Evolutionary conservation across 2,329 filamentous ascomycete genomes (phyloP).

Genomic region (Botrytis cinerea): DNA sequence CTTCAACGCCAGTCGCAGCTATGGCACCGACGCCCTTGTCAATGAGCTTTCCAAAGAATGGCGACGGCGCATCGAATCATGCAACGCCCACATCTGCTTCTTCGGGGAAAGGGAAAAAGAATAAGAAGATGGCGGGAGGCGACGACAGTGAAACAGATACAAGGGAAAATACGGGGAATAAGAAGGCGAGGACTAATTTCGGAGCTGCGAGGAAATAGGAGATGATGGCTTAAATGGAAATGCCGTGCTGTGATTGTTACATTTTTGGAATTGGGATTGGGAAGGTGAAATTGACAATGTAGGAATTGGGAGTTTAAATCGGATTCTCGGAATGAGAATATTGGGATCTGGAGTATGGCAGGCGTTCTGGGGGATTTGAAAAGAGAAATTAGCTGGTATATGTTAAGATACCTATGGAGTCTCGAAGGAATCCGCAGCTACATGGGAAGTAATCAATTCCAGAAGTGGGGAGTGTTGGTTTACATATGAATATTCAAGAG

Average conservation of each 20-base stretch:
- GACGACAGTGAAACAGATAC: conserved; percentile 63
- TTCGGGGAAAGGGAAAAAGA: conserved; percentile 50
- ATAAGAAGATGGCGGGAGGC: conserved; percentile 51
- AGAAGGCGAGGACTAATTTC: conserved; percentile 41
- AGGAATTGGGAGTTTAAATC: conserved; percentile 14
- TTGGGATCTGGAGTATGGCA: not conserved
- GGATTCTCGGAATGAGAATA: not conserved
- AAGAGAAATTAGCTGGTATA: not conserved
- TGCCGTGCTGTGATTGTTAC: conserved; percentile 6
- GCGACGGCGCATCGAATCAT: conserved; percentile 50
- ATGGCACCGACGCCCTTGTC: conserved; percentile 58
- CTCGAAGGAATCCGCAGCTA: not conserved
- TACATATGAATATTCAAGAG: not conserved
- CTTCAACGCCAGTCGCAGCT: conserved; percentile 42
- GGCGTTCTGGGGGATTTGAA: conserved; percentile 1
- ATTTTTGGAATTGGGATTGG: not conserved
- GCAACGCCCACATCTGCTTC: conserved; percentile 58
- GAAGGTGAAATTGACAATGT: not conserved
- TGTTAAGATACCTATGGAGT: conserved; percentile 15
- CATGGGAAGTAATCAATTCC: not conserved
- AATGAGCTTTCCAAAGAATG: conserved; percentile 52
- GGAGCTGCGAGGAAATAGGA: conserved; percentile 38
- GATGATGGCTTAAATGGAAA: not conserved
- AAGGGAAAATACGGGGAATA: conserved; percentile 41
- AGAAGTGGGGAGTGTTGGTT: not conserved